A percentile compares a stretch with the other conserved stretches of the same genome.
These are phyloP conservation scores for Neurospora sp. DNA, from an alignment of 495 filamentous ascomycete genomes.

Conservation along the genomic window DNA sequence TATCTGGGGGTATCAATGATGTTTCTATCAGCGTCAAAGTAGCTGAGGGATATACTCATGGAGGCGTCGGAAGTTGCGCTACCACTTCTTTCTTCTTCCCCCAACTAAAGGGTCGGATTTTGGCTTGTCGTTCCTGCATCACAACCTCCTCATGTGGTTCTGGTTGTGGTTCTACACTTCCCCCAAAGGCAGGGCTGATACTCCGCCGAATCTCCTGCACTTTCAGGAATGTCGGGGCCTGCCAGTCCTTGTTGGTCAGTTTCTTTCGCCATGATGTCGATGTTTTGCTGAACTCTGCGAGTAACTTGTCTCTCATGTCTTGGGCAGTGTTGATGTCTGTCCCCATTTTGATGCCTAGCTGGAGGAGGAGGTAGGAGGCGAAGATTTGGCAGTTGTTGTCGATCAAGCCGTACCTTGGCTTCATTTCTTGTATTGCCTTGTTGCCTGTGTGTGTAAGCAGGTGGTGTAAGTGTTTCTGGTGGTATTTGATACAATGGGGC, in stretches of 20 bases:
- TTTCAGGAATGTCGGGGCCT: not conserved
- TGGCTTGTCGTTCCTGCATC: not conserved
- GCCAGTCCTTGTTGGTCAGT: not conserved
- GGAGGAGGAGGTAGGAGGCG: conserved; percentile 7
- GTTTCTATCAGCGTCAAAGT: not conserved
- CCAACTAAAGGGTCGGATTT: not conserved
- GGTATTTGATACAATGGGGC: not conserved
- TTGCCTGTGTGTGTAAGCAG: conserved; percentile 16
- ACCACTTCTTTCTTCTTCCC: not conserved
- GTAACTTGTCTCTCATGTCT: not conserved
- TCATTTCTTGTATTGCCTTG: conserved; percentile 34
- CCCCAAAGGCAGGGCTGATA: not conserved
- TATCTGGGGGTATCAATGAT: not conserved
- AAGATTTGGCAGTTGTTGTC: conserved; percentile 42
- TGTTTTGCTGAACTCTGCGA: not conserved
- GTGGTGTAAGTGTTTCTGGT: not conserved
- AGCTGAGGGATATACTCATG: not conserved
- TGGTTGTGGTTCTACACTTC: not conserved
- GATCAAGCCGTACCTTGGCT: conserved; percentile 36
- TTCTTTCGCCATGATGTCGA: not conserved
- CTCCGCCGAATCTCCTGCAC: not conserved
- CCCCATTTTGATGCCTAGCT: not conserved
- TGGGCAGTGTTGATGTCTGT: not conserved
- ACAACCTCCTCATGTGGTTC: not conserved
- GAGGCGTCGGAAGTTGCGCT: not conserved